phyloP scores from a whole-genome alignment of 352 stramenopile genomes.

The Pythium phragmiticola region DNA sequence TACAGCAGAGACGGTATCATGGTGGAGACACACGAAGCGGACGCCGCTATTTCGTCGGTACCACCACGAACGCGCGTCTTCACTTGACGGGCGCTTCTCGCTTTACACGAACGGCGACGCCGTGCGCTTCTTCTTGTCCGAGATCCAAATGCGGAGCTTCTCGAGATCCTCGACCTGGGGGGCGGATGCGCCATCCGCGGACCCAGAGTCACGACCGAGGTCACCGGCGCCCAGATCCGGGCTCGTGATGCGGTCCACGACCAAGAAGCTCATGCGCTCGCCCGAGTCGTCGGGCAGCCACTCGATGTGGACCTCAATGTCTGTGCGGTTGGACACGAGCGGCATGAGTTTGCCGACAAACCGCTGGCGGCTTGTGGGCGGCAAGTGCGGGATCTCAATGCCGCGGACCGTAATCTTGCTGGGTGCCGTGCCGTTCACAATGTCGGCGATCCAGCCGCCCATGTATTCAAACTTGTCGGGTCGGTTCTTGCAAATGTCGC shows the following conservation, averaged over 20 bases:
- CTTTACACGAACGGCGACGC: slow-evolving; percentile 64
- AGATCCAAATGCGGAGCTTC: slow-evolving; percentile 87
- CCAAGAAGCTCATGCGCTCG: slow-evolving; percentile 28
- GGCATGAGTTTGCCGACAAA: slow-evolving; percentile 80
- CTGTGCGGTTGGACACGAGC: slow-evolving; percentile 74
- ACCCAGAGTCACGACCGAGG: background rate
- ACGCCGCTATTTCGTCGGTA: background rate
- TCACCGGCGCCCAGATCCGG: background rate
- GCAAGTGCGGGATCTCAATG: slow-evolving; percentile 74
- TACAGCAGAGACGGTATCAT: no score
- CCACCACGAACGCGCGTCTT: no score
- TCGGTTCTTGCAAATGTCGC: slow-evolving; percentile 77
- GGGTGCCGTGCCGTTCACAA: slow-evolving; percentile 62
- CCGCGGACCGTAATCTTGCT: slow-evolving; percentile 79
- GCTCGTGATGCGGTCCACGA: slow-evolving; percentile 10
- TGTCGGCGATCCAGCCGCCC: slow-evolving; percentile 76
- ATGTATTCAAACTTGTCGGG: slow-evolving; percentile 85
- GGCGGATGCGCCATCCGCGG: background rate
- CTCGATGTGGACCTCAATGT: slow-evolving; percentile 85
- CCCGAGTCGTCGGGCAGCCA: slow-evolving; percentile 68
- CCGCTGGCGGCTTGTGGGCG: slow-evolving; percentile 49
- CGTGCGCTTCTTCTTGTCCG: slow-evolving; percentile 80
- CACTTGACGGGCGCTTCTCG: background rate
- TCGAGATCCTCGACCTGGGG: slow-evolving; percentile 43
- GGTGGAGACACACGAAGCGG: background rate